phyloP scores from a whole-genome alignment of 2,329 filamentous ascomycete genomes.

The Colletotrichum sp. region DNA sequence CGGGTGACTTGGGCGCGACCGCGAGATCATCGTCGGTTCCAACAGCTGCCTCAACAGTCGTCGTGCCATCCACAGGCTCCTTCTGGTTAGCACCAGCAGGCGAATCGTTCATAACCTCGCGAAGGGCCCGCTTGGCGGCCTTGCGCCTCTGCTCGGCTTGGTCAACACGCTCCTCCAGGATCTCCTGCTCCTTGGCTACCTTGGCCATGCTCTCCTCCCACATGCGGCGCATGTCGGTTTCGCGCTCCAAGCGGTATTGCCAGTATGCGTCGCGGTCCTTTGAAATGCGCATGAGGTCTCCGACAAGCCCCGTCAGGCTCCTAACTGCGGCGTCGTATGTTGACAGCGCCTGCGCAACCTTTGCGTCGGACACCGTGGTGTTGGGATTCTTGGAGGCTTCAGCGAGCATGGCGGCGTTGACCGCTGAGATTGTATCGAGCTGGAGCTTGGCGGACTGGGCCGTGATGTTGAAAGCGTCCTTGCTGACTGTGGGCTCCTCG shows the following conservation, averaged over 20 bases:
- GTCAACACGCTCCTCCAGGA: conserved; percentile 84
- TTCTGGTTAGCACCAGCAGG: conserved; percentile 31
- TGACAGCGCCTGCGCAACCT: conserved; percentile 76
- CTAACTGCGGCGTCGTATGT: conserved; percentile 91
- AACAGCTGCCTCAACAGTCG: conserved; percentile 34
- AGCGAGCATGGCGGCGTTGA: conserved; percentile 79
- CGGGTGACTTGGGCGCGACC: conserved; percentile 40
- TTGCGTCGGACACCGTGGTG: conserved; percentile 76
- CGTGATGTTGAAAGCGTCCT: conserved; percentile 96
- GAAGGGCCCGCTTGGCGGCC: conserved; percentile 86
- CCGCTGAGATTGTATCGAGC: conserved; percentile 85
- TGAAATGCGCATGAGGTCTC: conserved; percentile 89
- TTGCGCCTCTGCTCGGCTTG: conserved; percentile 91
- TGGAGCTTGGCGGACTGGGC: conserved; percentile 89
- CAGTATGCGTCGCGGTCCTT: conserved; percentile 94
- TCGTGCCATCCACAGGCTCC: conserved; percentile 30
- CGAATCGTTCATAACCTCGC: conserved; percentile 70
- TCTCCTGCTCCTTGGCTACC: conserved; percentile 93
- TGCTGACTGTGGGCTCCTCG: conserved; percentile 75
- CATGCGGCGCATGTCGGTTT: conserved; percentile 89
- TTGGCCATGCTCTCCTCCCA: conserved; percentile 99
- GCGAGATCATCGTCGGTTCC: conserved; percentile 21
- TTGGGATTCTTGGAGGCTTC: conserved; percentile 74
- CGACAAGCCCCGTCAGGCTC: conserved; percentile 83
- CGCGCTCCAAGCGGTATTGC: conserved; percentile 92